phyloP scores from a whole-genome alignment of 2,329 filamentous ascomycete species.

The Tympanopsis confertula region DNA sequence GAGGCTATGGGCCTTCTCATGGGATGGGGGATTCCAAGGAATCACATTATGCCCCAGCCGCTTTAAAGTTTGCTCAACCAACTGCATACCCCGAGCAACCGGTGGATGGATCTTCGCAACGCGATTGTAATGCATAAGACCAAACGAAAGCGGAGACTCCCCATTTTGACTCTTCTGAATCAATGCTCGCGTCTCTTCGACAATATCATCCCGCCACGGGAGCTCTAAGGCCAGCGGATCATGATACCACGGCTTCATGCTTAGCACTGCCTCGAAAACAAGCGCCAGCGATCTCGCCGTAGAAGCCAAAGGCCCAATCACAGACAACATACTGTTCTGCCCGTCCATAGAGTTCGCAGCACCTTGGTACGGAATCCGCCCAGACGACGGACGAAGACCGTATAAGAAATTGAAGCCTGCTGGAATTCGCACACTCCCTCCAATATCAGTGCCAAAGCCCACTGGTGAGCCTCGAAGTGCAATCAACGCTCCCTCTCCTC shows the following conservation, averaged over 20 bases:
- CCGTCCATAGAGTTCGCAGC: neutral
- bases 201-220: neutral
- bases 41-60: neutral
- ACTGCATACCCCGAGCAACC: neutral
- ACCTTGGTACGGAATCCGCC: slow-evolving; percentile 2
- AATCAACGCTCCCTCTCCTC: slow-evolving; percentile 7
- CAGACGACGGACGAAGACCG: slow-evolving; percentile 5
- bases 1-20: neutral
- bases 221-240: neutral
- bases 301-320: slow-evolving; percentile 4
- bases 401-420: slow-evolving; percentile 6
- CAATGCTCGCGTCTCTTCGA: neutral
- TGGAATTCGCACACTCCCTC: slow-evolving; percentile 5
- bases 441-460: slow-evolving; percentile 6
- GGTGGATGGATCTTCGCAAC: neutral
- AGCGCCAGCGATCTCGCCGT: slow-evolving; percentile 4
- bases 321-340: slow-evolving; percentile 3
- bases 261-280: slow-evolving; percentile 5
- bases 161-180: neutral
- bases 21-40: neutral
- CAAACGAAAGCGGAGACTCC: neutral
- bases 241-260: slow-evolving; percentile 3
- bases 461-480: slow-evolving; percentile 4
- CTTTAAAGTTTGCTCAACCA: neutral
- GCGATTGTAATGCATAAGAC: neutral